Evolutionary conservation across 371 early-diverging fungal species (phyloP).

Genomic region (Lichtheimia hyalospora): DNA sequence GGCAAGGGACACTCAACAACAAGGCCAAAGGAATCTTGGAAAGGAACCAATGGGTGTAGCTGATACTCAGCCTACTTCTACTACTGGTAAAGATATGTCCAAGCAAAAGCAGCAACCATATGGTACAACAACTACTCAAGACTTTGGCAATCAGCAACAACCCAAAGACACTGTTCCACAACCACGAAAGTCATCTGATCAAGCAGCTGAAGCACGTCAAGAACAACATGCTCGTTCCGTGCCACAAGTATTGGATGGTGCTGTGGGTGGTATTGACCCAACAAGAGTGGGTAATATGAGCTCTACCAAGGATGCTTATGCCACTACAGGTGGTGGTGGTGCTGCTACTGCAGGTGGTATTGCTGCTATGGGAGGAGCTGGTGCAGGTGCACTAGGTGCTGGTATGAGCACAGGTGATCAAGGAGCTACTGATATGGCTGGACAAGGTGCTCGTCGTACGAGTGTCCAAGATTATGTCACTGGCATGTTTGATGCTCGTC

Average conservation of each 20-base stretch:
- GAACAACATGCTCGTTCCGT: background rate
- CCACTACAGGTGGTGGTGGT: too few species aligned
- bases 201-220: background rate
- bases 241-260: constrained; percentile 1
- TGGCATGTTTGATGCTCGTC: constrained; percentile 6
- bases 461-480: constrained; percentile 7
- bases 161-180: background rate
- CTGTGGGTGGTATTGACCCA: background rate
- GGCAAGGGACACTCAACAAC: background rate
- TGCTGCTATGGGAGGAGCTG: background rate
- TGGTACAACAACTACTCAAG: background rate
- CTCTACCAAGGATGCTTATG: background rate
- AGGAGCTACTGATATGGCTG: background rate
- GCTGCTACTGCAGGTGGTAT: background rate
- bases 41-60: background rate
- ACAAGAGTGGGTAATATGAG: background rate
- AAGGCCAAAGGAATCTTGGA: background rate
- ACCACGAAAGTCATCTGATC: background rate
- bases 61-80: background rate
- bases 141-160: background rate
- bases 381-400: background rate
- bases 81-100: too few species aligned
- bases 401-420: background rate
- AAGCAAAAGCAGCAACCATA: background rate
- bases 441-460: background rate